These are phyloP conservation scores for Neofusicoccum umdonicola DNA, from an alignment of 2,329 filamentous ascomycete species.

Conservation along the genomic window DNA sequence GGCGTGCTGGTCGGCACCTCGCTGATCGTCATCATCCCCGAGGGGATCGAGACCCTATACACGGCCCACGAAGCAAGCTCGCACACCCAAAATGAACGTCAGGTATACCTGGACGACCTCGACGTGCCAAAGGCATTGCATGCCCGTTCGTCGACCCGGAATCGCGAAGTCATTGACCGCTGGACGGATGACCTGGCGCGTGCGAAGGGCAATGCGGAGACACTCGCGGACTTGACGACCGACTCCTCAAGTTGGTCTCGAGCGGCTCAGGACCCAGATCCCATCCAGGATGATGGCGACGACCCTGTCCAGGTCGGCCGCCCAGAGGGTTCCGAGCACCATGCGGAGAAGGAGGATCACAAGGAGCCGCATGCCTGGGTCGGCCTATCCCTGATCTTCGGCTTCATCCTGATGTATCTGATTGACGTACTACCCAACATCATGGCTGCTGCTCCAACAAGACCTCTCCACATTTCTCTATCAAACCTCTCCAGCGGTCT, in stretches of 20 bases:
- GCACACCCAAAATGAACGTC: background rate
- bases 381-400: constrained; percentile 79
- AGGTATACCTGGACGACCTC: constrained; percentile 3
- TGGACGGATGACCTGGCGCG: background rate
- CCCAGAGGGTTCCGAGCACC: constrained; percentile 39
- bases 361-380: constrained; percentile 72
- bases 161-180: constrained; percentile 2
- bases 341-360: constrained; percentile 38
- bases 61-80: constrained; percentile 41
- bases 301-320: constrained; percentile 35
- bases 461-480: constrained; percentile 82
- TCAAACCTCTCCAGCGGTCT: constrained; percentile 67
- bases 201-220: background rate
- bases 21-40: constrained; percentile 94
- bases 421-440: constrained; percentile 60
- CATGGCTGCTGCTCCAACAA: constrained; percentile 52
- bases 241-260: background rate
- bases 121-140: background rate
- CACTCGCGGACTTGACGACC: background rate
- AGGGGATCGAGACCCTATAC: constrained; percentile 89
- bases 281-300: constrained; percentile 37
- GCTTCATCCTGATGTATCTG: constrained; percentile 95
- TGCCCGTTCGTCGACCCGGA: background rate
- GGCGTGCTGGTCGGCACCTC: constrained; percentile 93
- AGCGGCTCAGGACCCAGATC: constrained; percentile 23